Conservation (phyloP, 441 rosid genomes). For the Raphanus hybrid region DNA sequence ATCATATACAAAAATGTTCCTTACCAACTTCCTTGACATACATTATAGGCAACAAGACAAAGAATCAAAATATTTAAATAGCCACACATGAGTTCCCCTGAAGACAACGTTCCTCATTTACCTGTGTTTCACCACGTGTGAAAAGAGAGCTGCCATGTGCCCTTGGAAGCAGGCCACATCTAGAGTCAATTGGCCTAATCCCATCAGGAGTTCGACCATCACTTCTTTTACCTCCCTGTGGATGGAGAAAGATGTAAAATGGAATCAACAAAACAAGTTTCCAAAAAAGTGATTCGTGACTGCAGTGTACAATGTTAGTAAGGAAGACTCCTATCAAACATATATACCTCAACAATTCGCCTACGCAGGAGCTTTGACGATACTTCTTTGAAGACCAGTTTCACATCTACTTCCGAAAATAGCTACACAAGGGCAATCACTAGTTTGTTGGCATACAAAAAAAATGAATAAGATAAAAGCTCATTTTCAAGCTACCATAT, state of each 20-base stretch:
- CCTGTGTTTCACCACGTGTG: constrained; percentile 99
- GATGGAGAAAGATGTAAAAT: constrained; percentile 29
- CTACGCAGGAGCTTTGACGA: constrained; percentile 84
- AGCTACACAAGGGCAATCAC: constrained; percentile 52
- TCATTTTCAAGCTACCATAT: constrained; percentile 25
- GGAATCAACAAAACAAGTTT: not conserved
- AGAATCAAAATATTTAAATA: constrained; percentile 9
- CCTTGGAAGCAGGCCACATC: constrained; percentile 95
- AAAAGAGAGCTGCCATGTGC: constrained; percentile 99
- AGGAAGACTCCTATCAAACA: constrained; percentile 8
- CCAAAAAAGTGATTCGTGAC: not conserved
- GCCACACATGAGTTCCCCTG: constrained; percentile 1
- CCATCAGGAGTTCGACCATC: constrained; percentile 87
- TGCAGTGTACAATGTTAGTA: constrained; percentile 5
- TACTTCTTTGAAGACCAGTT: constrained; percentile 96
- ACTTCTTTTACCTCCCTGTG: constrained; percentile 94
- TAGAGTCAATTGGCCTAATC: constrained; percentile 87
- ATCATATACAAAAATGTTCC: constrained; percentile 21
- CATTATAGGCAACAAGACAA: constrained; percentile 15
- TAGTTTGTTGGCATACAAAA: constrained; percentile 30
- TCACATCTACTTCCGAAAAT: constrained; percentile 95
- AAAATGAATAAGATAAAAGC: constrained; percentile 1
- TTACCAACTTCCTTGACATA: constrained; percentile 18
- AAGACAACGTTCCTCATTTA: constrained; percentile 31
- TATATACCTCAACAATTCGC: constrained; percentile 89